phyloP scores from a whole-genome alignment of 1,284 basidiomycete species.

The Erythrobasidium hasegawianum region DNA sequence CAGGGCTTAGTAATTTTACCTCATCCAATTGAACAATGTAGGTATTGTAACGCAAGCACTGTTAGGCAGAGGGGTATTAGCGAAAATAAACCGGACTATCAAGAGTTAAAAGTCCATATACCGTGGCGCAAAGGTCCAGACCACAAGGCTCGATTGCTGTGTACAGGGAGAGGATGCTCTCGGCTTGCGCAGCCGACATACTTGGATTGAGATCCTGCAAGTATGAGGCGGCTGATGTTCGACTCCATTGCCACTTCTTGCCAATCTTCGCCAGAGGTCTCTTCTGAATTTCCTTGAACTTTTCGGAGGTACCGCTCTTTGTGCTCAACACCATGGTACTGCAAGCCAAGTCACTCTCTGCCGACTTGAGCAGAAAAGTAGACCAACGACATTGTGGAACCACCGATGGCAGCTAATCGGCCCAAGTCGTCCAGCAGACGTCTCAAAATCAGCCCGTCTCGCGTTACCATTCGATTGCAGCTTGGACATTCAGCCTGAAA shows the following conservation, averaged over 20 bases:
- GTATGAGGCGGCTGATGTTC: constrained; percentile 1
- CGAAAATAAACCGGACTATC: not conserved
- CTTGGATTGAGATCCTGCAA: not conserved
- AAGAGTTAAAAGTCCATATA: constrained; percentile 1
- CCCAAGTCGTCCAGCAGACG: constrained; percentile 1
- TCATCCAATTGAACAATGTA: constrained; percentile 1
- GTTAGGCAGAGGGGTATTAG: constrained; percentile 1
- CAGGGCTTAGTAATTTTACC: not conserved
- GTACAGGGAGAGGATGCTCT: constrained; percentile 1
- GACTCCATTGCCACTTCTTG: constrained; percentile 1
- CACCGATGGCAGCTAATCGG: constrained; percentile 1
- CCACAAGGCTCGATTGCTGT: constrained; percentile 1
- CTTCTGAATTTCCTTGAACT: constrained; percentile 1
- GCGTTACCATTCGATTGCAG: not conserved
- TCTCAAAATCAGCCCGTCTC: constrained; percentile 1
- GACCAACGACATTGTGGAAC: constrained; percentile 1
- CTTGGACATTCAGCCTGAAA: not conserved
- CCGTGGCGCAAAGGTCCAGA: constrained; percentile 1
- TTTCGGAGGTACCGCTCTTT: constrained; percentile 1
- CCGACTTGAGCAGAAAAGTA: not conserved
- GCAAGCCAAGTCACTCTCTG: not conserved
- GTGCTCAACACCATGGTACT: constrained; percentile 1
- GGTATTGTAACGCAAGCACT: constrained; percentile 1
- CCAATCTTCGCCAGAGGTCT: not conserved
- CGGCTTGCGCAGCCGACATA: not conserved